A percentile compares a stretch with the other conserved stretches of the same genome.
phyloP scores from a whole-genome alignment of 2,329 filamentous ascomycete genomes.

The Chalaropsis thielavioides region DNA sequence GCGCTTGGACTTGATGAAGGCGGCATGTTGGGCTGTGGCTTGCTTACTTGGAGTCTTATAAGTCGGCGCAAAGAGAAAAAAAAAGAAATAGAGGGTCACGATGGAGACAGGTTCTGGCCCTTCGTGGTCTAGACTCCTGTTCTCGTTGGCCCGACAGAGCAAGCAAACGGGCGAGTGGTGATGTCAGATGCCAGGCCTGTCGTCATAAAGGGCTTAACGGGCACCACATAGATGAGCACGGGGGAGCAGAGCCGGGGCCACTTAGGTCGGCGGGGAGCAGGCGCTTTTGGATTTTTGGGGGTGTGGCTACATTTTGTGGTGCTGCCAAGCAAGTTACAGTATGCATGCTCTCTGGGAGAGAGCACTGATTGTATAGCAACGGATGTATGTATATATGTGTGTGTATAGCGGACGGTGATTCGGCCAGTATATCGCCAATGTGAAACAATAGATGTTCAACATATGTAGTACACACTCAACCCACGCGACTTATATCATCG shows the following conservation, averaged over 20 bases:
- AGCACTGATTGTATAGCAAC: neutral
- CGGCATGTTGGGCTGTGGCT: neutral
- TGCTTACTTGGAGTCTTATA: neutral
- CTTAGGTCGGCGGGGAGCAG: neutral
- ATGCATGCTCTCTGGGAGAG: neutral
- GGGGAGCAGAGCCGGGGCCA: neutral
- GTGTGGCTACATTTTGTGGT: neutral
- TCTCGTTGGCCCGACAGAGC: neutral
- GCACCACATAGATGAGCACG: neutral
- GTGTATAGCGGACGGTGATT: neutral
- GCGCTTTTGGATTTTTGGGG: neutral
- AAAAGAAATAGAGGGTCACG: neutral
- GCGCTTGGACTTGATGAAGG: neutral
- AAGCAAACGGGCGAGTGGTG: neutral
- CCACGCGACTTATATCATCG: neutral
- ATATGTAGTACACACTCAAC: neutral
- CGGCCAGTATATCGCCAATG: neutral
- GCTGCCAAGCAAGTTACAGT: neutral
- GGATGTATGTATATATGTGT: neutral
- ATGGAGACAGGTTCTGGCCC: neutral
- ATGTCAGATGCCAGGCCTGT: neutral
- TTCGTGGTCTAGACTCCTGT: neutral
- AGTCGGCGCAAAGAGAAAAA: neutral
- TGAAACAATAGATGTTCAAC: neutral
- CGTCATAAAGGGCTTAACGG: neutral